A percentile compares a stretch with the other conserved stretches of the same genome.
These are phyloP conservation scores for Ceratocystis huliohia DNA, from an alignment of 2,329 filamentous ascomycete species.

Conservation along the genomic window DNA sequence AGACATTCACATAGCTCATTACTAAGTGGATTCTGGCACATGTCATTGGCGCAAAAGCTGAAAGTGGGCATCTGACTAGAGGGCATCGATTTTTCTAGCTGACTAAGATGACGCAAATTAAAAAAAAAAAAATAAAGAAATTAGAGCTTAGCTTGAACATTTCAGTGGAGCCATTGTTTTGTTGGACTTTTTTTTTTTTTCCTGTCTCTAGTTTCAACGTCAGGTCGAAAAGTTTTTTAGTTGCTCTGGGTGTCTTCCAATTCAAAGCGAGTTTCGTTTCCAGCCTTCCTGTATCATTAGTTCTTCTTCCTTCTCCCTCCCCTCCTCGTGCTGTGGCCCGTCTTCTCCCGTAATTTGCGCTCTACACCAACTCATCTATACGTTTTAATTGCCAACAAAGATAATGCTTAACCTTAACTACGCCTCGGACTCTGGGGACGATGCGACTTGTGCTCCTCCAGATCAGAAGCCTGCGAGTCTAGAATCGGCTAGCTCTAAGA, in stretches of 20 bases:
- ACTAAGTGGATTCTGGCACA: conserved; percentile 13
- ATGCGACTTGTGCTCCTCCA: neutral
- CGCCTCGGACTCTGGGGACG: conserved; percentile 13
- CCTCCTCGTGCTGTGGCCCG: neutral
- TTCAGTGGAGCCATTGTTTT: conserved; percentile 13
- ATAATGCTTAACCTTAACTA: conserved; percentile 16
- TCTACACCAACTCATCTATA: neutral
- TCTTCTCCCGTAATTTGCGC: neutral
- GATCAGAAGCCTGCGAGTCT: neutral
- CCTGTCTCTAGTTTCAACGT: neutral
- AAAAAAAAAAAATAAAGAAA: neutral
- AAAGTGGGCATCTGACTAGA: neutral
- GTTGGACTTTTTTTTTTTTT: neutral
- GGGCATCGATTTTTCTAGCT: neutral
- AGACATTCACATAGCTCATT: conserved; percentile 13
- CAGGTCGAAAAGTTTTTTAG: too few relatives aligned
- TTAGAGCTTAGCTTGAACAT: neutral
- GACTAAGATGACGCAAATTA: conserved; percentile 17
- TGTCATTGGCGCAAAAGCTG: conserved; percentile 12
- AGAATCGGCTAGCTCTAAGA: neutral
- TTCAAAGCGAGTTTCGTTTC: too few relatives aligned
- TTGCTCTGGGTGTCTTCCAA: too few relatives aligned
- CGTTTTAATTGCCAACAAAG: neutral
- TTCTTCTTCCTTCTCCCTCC: neutral
- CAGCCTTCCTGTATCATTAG: neutral